Evolutionary conservation across 306 rosid genomes (phyloP).

Genomic region (Myrica gale): DNA sequence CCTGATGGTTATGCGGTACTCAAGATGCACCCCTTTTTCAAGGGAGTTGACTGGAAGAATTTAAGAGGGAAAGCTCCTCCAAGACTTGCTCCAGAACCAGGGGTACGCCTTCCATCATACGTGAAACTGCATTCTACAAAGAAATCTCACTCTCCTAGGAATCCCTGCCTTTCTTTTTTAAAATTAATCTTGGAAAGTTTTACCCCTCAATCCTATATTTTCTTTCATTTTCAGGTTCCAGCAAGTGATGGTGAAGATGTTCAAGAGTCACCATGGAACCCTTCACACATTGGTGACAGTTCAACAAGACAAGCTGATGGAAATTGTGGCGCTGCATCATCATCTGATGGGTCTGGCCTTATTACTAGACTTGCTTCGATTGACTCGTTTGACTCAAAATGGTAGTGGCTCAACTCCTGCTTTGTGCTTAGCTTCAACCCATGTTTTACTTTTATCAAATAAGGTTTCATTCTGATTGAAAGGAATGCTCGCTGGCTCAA

Average conservation of each 20-base stretch:
- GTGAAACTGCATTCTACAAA: constrained; percentile 22
- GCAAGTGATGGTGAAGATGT: constrained; percentile 51
- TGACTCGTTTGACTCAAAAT: constrained; percentile 96
- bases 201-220: background rate
- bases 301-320: constrained; percentile 53
- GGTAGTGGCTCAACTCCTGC: constrained; percentile 47
- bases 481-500: constrained; percentile 14
- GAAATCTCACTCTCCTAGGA: constrained; percentile 8
- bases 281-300: constrained; percentile 75
- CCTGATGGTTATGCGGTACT: constrained; percentile 71
- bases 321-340: constrained; percentile 48
- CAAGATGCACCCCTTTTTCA: constrained; percentile 83
- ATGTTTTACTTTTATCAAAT: constrained; percentile 3
- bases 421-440: constrained; percentile 14
- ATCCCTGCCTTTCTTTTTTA: constrained; percentile 16
- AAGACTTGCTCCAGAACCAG: constrained; percentile 69
- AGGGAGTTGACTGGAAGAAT: constrained; percentile 73
- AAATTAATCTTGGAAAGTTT: background rate
- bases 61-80: constrained; percentile 67
- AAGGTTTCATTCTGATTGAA: too few species aligned
- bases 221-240: constrained; percentile 39
- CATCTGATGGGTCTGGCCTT: constrained; percentile 59
- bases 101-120: constrained; percentile 40
- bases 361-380: constrained; percentile 94
- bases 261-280: constrained; percentile 73